These are phyloP conservation scores for Tulasnella sp. DNA, from an alignment of 768 basidiomycete species.

Conservation along the genomic window DNA sequence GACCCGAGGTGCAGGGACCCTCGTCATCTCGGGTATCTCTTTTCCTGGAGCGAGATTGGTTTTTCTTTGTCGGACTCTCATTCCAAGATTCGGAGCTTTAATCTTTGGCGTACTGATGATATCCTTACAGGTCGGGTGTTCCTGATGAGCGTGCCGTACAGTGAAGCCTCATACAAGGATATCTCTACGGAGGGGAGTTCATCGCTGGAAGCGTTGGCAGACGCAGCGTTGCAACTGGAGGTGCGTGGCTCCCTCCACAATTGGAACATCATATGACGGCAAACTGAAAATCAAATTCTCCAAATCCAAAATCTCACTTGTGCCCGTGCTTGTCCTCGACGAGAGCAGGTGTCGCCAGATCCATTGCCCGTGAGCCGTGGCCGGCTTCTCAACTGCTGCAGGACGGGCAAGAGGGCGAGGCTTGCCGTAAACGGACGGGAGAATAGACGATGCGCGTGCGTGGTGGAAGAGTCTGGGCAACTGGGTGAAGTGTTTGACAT, in stretches of 20 bases:
- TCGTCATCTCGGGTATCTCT: background rate
- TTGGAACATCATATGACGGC: background rate
- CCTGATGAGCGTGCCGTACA: slow-evolving; percentile 6
- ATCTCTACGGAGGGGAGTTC: background rate
- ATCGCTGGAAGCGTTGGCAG: slow-evolving; percentile 4
- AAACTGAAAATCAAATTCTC: background rate
- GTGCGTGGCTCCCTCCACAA: background rate
- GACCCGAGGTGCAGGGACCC: background rate
- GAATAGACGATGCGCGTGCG: slow-evolving; percentile 14
- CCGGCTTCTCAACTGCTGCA: slow-evolving; percentile 9
- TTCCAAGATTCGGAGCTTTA: background rate
- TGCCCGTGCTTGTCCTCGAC: background rate
- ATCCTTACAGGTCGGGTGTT: slow-evolving; percentile 1
- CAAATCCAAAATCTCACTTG: background rate
- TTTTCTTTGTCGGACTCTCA: background rate
- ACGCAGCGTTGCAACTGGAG: background rate
- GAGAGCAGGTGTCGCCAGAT: background rate
- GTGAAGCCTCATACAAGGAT: background rate
- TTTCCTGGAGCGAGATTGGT: background rate
- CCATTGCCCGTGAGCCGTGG: slow-evolving; percentile 4
- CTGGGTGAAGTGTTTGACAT: slow-evolving; percentile 14
- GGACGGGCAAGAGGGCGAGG: background rate
- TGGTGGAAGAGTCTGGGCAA: slow-evolving; percentile 11
- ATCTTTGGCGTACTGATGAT: background rate
- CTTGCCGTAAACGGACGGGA: slow-evolving; percentile 13